Conservation (phyloP, 179 eudicot genomes). For the Drosera spatulata region DNA sequence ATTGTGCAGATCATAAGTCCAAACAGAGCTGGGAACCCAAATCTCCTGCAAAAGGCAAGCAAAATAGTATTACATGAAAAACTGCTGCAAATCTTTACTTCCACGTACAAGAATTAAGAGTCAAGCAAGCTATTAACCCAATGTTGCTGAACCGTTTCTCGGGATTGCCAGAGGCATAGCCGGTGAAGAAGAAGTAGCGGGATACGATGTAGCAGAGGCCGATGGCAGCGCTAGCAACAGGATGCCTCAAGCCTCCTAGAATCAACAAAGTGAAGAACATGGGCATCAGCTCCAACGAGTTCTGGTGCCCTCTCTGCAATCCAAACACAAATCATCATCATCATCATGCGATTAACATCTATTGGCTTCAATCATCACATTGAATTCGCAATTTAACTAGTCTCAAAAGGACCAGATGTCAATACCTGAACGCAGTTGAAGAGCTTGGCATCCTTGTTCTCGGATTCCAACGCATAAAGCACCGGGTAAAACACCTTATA, state of each 20-base stretch:
- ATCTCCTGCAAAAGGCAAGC: slow-evolving; percentile 20
- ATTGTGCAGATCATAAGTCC: slow-evolving; percentile 24
- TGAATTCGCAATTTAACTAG: no score
- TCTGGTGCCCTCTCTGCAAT: slow-evolving; percentile 92
- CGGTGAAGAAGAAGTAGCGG: slow-evolving; percentile 89
- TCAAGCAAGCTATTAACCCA: no score
- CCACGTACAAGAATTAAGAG: no score
- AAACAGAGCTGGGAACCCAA: slow-evolving; percentile 14
- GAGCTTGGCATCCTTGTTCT: slow-evolving; percentile 85
- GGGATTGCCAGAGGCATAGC: slow-evolving; percentile 80
- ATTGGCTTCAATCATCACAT: no score
- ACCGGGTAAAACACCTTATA: slow-evolving; percentile 72
- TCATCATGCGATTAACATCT: not conserved
- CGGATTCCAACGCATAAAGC: slow-evolving; percentile 76
- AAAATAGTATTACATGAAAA: no score
- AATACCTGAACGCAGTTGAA: slow-evolving; percentile 92
- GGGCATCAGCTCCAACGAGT: slow-evolving; percentile 86
- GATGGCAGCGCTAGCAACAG: slow-evolving; percentile 37
- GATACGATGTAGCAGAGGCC: slow-evolving; percentile 33
- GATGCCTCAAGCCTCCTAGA: slow-evolving; percentile 76
- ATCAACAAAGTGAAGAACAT: slow-evolving; percentile 55
- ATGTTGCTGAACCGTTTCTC: slow-evolving; percentile 32
- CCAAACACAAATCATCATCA: not conserved
- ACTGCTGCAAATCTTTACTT: no score
- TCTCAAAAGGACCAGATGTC: no score